A percentile compares a stretch with the other conserved stretches of the same genome.
phyloP scores from a whole-genome alignment of 1,284 basidiomycete species.

The Ustilago tritici region DNA sequence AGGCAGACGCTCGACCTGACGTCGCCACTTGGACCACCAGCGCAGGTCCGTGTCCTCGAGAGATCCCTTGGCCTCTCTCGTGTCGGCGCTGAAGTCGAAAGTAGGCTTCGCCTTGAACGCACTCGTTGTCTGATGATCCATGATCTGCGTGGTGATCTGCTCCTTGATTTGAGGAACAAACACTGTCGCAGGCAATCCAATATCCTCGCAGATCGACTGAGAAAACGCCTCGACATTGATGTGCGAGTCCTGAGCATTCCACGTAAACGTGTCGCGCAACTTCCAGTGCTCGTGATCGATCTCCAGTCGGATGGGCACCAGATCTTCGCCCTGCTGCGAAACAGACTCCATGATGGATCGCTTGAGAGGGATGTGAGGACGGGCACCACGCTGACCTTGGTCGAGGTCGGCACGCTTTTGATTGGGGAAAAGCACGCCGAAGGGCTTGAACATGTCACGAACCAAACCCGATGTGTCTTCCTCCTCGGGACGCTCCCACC shows the following conservation, averaged over 20 bases:
- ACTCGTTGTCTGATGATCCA: conserved; percentile 74
- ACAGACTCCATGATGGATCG: conserved; percentile 73
- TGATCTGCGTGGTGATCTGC: conserved; percentile 86
- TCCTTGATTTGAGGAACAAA: conserved; percentile 83
- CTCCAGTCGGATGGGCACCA: conserved; percentile 93
- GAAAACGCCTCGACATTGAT: conserved; percentile 91
- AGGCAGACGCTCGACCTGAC: conserved; percentile 26
- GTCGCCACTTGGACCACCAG: conserved; percentile 55
- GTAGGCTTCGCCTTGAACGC: conserved; percentile 57
- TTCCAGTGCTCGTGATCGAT: conserved; percentile 90
- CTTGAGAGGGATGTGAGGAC: conserved; percentile 50
- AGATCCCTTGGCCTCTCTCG: conserved; percentile 41
- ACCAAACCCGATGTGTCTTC: conserved; percentile 37
- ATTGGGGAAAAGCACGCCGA: conserved; percentile 58
- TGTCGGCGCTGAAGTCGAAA: conserved; percentile 28
- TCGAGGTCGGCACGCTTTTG: conserved; percentile 74
- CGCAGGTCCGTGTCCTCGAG: conserved; percentile 44
- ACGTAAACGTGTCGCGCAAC: conserved; percentile 95
- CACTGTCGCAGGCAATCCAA: conserved; percentile 77
- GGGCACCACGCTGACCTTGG: conserved; percentile 68
- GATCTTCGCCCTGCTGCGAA: conserved; percentile 78
- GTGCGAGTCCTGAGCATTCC: conserved; percentile 90
- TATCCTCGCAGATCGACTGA: conserved; percentile 90
- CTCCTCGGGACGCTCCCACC: conserved; percentile 63
- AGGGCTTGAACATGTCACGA: conserved; percentile 47